Evolutionary conservation across 441 rosid species (phyloP), one percentile per base, ranked within the genome.

Genomic region (Jatropha podagrica): DNA sequence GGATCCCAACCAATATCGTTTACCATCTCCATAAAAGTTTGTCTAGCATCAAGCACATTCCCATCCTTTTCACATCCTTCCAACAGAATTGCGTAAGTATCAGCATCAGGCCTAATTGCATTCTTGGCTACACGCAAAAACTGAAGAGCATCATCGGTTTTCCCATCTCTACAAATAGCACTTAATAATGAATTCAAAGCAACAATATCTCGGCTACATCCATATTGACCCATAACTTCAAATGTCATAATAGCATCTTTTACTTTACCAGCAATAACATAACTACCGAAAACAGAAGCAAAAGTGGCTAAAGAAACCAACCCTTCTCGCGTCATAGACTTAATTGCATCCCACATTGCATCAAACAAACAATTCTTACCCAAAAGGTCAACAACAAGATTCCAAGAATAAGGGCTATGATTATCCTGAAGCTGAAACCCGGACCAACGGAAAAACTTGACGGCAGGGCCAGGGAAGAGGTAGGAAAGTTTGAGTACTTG

Each of bases 391-490:
- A 90, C 91, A 17, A 87, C 88, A 18, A 90, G 86, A 68, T 90
- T 90, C 94, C 94, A 90, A 2, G 92, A 78, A 58, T 90, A 90
- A 9, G 92, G 91, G 72, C 88, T 85, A 69, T 87, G 94, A 15
- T 79, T 76, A 68, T 84, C 81, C 37, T 61, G 59, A 41, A 90
- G 83, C 69, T 79, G 87, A 75, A 76, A 67, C 68, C 87, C 91
- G 17, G 91, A 75, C 94, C 94, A 90, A 27, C 94, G 83, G 77
- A 88, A 90, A 84, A 88, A 90, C 85, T 86, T 88, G 70, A 87
- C 88, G 15, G 90, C 86, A 14, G 85, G 26, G 63, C 78, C 84
- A 12, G 94, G 94, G 77, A 71, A 81, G 13, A 85, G 78, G 75
- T 87, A 88, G 18, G 92, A 88, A 51, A 82, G 84, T 74, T 81